phyloP scores from a whole-genome alignment of 1,139 yeast genomes.

The Saccharomycopsis hybrid region DNA sequence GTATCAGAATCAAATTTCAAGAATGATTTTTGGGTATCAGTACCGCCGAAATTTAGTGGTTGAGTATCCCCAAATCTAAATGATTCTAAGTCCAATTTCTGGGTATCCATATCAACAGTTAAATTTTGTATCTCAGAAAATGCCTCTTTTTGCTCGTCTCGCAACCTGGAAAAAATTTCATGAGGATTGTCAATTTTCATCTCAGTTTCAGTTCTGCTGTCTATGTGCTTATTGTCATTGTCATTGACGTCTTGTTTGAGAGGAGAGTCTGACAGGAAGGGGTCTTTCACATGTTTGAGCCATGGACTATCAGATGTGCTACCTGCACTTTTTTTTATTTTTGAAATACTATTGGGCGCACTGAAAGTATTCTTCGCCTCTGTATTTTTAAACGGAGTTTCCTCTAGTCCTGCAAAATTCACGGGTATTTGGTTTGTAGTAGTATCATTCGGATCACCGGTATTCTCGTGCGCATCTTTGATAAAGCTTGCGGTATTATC shows the following conservation, averaged over 20 bases:
- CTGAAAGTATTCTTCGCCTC: background rate
- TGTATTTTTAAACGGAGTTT: conserved; percentile 11
- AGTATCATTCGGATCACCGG: background rate
- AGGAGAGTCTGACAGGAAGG: conserved; percentile 8
- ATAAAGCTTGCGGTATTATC: background rate
- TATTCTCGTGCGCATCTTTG: background rate
- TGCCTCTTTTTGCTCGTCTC: conserved; percentile 7
- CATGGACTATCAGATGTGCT: conserved; percentile 14
- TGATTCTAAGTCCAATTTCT: background rate
- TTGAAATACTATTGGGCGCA: background rate
- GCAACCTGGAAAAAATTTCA: conserved; percentile 14
- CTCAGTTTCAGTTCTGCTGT: background rate
- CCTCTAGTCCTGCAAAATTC: conserved; percentile 9
- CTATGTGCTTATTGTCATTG: background rate
- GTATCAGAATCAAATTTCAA: background rate
- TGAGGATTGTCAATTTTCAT: conserved; percentile 6
- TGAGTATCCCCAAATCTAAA: background rate
- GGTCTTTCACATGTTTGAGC: conserved; percentile 18
- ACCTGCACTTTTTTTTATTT: background rate
- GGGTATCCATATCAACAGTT: background rate
- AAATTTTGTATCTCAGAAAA: background rate
- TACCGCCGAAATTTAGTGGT: background rate
- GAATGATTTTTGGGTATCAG: background rate
- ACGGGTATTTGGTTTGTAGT: background rate
- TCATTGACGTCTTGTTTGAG: background rate